Evolutionary conservation across 306 rosid genomes (phyloP), one percentile per base, ranked within the genome.

Genomic region (Rosa chinensis): DNA sequence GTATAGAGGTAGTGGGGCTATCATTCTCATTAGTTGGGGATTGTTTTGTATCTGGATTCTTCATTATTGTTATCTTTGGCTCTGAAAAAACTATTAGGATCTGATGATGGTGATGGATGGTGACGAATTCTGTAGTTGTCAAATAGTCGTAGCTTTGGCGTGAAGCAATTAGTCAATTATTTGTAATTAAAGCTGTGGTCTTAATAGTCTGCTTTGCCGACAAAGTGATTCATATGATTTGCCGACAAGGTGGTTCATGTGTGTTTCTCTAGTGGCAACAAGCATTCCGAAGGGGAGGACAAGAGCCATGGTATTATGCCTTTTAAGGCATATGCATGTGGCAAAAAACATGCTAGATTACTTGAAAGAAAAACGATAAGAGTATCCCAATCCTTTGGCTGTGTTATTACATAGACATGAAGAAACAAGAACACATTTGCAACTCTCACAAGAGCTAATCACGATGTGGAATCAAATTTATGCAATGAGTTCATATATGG

Each of bases 1-100:
- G 83, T 83, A 91, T 78, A 85, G 82, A 83, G 81, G 69, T 71
- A 74, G 75, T 84, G 70, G 75, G 70, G 58, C 28, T 45, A 80
- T 74, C 78, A 56, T 58, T 59, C 78, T 61, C 44, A 76, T 64
- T 49, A 72, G 70, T 23, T 62, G 63, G 67, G 66, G 39, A 70
- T 66, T 73, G 74, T 73, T 76, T 66, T 53, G 25, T 77, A 44
- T 58, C 66, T 48, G 48, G 73, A 9, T 67, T 40, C 20, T 28
- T 75, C 39, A 47, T 48, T 48, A 77, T 40, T 73, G 67, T 56
- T 48, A 77, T 59, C 50, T 66, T 71, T 58, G 18, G 70, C 72
- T 43, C 75, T 35, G n/a, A 73, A 77, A 66, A 62, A 64, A 58
- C 70, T 14, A 11, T 45, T 77, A 58, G 21, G 58, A 73, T n/a